A percentile compares a stretch with the other conserved stretches of the same genome.
Conservation (phyloP, 2,329 filamentous ascomycete species). For the Fusarium pseudocircinatum region DNA sequence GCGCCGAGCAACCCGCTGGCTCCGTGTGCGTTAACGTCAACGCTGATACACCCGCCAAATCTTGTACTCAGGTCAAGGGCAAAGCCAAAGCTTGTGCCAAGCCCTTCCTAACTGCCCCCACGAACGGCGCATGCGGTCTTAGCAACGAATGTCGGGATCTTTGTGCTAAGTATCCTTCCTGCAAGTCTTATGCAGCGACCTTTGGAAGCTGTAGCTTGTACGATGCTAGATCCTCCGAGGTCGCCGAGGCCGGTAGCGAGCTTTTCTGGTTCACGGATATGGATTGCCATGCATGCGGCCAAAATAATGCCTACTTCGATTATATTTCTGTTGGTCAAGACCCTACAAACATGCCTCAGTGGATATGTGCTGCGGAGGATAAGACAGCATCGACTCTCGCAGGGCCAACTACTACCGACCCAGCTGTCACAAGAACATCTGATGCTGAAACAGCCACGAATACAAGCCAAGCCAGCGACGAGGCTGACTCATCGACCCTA, state of each 20-base stretch:
- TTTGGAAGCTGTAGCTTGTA: slow-evolving; percentile 30
- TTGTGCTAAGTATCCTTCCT: slow-evolving; percentile 32
- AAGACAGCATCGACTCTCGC: not conserved
- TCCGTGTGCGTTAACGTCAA: slow-evolving; percentile 30
- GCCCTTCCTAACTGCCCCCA: slow-evolving; percentile 23
- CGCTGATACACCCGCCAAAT: slow-evolving; percentile 27
- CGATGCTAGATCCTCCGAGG: slow-evolving; percentile 19
- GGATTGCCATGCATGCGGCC: slow-evolving; percentile 31
- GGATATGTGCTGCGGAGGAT: slow-evolving; percentile 3
- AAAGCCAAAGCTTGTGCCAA: slow-evolving; percentile 31
- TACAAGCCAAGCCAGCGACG: not conserved
- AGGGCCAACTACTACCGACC: not conserved
- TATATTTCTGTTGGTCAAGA: slow-evolving; percentile 23
- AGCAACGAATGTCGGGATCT: slow-evolving; percentile 34
- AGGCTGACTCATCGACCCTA: not conserved
- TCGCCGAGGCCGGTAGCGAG: slow-evolving; percentile 8
- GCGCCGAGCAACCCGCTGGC: slow-evolving; percentile 7
- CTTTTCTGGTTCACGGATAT: slow-evolving; percentile 27
- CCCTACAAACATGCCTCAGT: not conserved
- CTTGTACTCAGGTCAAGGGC: slow-evolving; percentile 19
- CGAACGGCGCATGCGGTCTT: slow-evolving; percentile 6
- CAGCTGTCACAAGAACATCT: not conserved
- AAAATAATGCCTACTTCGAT: slow-evolving; percentile 30
- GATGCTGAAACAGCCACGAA: not conserved
- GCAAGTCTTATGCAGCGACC: slow-evolving; percentile 35